These are phyloP conservation scores for Cordyceps farinosa DNA, from an alignment of 2,329 filamentous ascomycete genomes.

Conservation along the genomic window DNA sequence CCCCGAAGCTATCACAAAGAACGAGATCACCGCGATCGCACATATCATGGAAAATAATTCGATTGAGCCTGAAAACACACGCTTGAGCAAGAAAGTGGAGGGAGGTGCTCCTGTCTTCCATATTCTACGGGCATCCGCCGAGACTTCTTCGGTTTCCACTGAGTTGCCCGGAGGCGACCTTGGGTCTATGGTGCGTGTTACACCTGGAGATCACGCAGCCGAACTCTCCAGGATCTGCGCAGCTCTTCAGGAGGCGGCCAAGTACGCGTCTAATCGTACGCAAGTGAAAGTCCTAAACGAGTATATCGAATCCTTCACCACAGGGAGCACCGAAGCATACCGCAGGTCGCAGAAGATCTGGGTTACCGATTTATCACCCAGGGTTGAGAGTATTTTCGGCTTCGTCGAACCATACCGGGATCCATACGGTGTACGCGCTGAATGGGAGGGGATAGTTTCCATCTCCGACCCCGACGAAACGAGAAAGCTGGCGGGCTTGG, in stretches of 20 bases:
- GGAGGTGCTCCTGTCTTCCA: not conserved
- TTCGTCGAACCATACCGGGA: conserved; percentile 64
- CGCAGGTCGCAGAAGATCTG: not conserved
- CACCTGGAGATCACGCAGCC: not conserved
- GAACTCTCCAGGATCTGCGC: not conserved
- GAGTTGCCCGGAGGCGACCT: not conserved
- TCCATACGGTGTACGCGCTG: conserved; percentile 53
- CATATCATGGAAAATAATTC: not conserved
- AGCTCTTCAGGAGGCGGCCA: not conserved
- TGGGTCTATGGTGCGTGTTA: not conserved
- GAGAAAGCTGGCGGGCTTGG: not conserved
- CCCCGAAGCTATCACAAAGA: not conserved
- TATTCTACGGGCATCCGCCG: not conserved
- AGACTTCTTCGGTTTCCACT: not conserved
- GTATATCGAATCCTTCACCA: not conserved
- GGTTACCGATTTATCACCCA: conserved; percentile 32
- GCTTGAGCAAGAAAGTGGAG: not conserved
- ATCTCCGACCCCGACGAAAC: conserved; percentile 66
- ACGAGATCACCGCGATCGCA: not conserved
- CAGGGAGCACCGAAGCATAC: not conserved
- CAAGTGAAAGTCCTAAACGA: not conserved
- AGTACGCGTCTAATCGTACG: not conserved
- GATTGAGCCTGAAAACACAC: not conserved
- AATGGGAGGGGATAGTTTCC: conserved; percentile 58
- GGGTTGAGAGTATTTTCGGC: conserved; percentile 56